Evolutionary conservation across 2,329 filamentous ascomycete species (phyloP).

Genomic region (Claviceps maximensis): DNA sequence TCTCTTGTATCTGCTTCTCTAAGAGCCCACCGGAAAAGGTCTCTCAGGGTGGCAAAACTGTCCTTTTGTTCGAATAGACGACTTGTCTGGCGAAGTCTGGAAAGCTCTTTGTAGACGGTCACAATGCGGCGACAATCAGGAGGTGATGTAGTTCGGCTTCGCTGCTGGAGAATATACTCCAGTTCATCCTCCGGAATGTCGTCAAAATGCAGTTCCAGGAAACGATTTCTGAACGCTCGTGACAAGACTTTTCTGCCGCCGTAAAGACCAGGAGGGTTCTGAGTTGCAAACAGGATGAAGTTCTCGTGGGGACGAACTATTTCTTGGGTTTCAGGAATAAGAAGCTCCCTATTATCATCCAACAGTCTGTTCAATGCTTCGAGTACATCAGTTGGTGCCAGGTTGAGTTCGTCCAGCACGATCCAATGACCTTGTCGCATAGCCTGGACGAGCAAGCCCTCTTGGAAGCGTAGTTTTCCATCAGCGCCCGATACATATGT

Average conservation of each 20-base stretch:
- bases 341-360: conserved; percentile 89
- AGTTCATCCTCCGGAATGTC: conserved; percentile 94
- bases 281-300: conserved; percentile 96
- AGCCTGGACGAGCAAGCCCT: conserved; percentile 85
- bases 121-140: conserved; percentile 89
- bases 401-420: conserved; percentile 90
- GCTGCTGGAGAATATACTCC: conserved; percentile 77
- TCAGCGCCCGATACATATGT: conserved; percentile 81
- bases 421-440: conserved; percentile 94
- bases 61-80: conserved; percentile 94
- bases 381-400: conserved; percentile 92
- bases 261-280: conserved; percentile 92
- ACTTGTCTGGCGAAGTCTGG: conserved; percentile 75
- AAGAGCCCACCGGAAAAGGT: conserved; percentile 90
- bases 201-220: conserved; percentile 93
- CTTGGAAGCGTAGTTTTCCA: conserved; percentile 79
- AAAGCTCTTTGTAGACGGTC: conserved; percentile 84
- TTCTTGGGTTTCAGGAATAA: conserved; percentile 95
- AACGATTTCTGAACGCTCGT: conserved; percentile 89
- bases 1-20: conserved; percentile 74
- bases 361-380: conserved; percentile 91
- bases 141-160: conserved; percentile 74
- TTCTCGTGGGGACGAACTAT: conserved; percentile 82
- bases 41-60: conserved; percentile 89
- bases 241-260: conserved; percentile 89